Evolutionary conservation across 257 asterid species (phyloP).

Genomic region (Ehretia macrophylla): DNA sequence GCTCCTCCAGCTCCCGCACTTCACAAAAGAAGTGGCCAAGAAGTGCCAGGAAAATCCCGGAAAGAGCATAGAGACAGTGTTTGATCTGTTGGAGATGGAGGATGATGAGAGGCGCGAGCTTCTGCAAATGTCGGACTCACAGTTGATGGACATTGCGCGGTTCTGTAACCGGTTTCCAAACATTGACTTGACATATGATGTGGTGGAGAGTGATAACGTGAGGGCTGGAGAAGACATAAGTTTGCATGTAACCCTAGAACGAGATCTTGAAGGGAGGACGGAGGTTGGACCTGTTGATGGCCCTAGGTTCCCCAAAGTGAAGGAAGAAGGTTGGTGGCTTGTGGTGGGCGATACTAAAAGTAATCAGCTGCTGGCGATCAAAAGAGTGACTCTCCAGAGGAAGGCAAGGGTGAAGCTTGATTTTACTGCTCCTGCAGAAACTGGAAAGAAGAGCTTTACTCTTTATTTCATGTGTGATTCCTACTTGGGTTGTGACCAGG

Average conservation of each 20-base stretch:
- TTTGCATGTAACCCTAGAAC: conserved; percentile 31
- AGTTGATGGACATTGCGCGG: conserved; percentile 32
- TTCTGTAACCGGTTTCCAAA: conserved; percentile 39
- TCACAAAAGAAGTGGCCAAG: conserved; percentile 37
- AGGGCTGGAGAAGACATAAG: conserved; percentile 26
- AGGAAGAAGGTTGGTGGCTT: conserved; percentile 50
- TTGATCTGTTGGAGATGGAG: conserved; percentile 39
- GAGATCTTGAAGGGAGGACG: conserved; percentile 34
- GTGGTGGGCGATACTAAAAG: conserved; percentile 36
- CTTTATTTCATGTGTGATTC: conserved; percentile 38
- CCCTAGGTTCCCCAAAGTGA: conserved; percentile 34
- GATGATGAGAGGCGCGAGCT: conserved; percentile 36
- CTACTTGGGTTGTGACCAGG: conserved; percentile 38
- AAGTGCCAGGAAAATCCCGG: conserved; percentile 36
- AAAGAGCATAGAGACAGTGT: conserved; percentile 31
- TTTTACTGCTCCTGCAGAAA: conserved; percentile 33
- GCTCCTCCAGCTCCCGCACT: conserved; percentile 41
- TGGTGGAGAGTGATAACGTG: conserved; percentile 21
- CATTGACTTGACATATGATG: conserved; percentile 31
- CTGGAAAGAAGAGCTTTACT: conserved; percentile 26
- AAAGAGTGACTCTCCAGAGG: conserved; percentile 37
- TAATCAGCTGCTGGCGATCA: conserved; percentile 36
- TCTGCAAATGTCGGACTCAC: conserved; percentile 31
- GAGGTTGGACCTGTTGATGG: conserved; percentile 42
- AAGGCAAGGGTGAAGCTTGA: conserved; percentile 29